phyloP scores from a whole-genome alignment of 148 eudicot species.

The Spergularia bocconei region DNA sequence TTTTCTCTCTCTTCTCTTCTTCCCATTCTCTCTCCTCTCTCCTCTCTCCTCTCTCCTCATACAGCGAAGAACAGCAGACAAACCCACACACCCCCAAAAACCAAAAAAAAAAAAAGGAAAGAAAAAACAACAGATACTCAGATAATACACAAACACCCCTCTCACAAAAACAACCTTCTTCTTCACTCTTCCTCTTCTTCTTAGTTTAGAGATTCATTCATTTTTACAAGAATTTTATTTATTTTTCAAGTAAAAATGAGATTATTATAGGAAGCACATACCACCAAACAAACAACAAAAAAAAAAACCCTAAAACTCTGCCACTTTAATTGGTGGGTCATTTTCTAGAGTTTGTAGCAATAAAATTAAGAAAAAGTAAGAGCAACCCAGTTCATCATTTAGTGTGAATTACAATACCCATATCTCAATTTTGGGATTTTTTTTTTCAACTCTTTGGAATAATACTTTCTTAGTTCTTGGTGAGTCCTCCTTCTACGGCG shows the following conservation, averaged over 20 bases:
- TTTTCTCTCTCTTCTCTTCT: conserved; percentile 39
- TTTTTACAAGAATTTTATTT: conserved; percentile 7
- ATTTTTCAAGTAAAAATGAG: neutral
- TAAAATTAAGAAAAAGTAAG: neutral
- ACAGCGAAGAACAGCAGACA: conserved; percentile 51
- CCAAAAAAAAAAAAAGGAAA: neutral
- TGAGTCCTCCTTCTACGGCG: conserved; percentile 24
- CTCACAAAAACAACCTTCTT: neutral
- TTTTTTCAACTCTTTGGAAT: neutral
- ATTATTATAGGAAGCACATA: neutral
- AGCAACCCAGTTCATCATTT: conserved; percentile 13
- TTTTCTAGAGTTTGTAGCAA: neutral
- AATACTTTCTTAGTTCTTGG: conserved; percentile 16
- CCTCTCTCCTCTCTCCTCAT: conserved; percentile 41
- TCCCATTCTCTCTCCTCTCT: conserved; percentile 33
- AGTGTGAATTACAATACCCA: conserved; percentile 20
- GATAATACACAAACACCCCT: conserved; percentile 8
- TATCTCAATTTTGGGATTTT: conserved; percentile 20
- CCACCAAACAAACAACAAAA: neutral
- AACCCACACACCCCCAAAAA: conserved; percentile 5
- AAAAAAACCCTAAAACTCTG: conserved; percentile 20
- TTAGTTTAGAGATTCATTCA: conserved; percentile 26
- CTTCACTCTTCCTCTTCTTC: conserved; percentile 2
- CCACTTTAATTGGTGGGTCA: conserved; percentile 31
- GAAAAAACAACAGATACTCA: conserved; percentile 20